phyloP scores from a whole-genome alignment of 208 protist genomes.

The Eutreptiella sp. region DNA sequence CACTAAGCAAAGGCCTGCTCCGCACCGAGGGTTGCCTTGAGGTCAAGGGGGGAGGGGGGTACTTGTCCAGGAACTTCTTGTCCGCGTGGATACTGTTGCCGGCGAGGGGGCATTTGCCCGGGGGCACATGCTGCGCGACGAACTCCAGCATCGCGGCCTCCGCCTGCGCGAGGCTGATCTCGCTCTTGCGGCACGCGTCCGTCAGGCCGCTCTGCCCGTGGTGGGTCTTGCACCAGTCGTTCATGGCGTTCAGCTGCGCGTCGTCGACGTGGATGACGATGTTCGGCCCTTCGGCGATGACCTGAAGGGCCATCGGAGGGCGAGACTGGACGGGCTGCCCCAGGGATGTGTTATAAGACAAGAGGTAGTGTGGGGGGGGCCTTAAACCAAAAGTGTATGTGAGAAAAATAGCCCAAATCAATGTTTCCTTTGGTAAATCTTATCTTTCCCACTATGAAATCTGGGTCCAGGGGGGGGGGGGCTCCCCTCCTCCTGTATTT shows the following conservation, averaged over 20 bases:
- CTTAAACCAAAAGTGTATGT: too few species aligned
- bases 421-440: too few species aligned
- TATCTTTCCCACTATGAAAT: too few species aligned
- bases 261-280: constrained; percentile 38
- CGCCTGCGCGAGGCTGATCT: constrained; percentile 28
- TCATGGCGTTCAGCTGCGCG: constrained; percentile 38
- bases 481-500: too few species aligned
- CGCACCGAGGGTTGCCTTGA: background rate
- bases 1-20: too few species aligned
- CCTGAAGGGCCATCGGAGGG: too few species aligned
- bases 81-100: constrained; percentile 47
- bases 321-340: too few species aligned
- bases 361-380: too few species aligned
- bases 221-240: constrained; percentile 51
- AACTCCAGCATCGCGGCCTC: constrained; percentile 41
- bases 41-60: constrained; percentile 33
- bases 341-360: too few species aligned
- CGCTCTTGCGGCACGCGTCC: constrained; percentile 26
- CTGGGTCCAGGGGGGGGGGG: too few species aligned
- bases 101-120: constrained; percentile 19
- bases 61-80: constrained; percentile 36
- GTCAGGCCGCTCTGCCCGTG: constrained; percentile 40
- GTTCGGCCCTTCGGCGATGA: too few species aligned
- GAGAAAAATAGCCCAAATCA: too few species aligned
- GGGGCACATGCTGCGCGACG: constrained; percentile 27